A percentile compares a stretch with the other conserved stretches of the same genome.
Evolutionary conservation across 2,329 filamentous ascomycete genomes (phyloP).

Genomic region (Fusarium subglutinans): DNA sequence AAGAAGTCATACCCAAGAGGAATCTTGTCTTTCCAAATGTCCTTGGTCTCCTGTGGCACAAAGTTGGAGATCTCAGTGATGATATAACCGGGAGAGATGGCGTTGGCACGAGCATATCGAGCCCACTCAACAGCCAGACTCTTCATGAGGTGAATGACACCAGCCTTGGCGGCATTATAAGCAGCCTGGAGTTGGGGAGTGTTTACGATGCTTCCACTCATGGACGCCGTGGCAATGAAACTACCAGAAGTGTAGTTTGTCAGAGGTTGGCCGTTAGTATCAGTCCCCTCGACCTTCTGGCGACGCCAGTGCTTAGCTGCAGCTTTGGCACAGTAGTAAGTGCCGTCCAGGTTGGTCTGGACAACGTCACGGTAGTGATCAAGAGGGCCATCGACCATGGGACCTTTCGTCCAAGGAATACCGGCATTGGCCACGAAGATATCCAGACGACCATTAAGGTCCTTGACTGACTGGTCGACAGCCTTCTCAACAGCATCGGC

Average conservation of each 20-base stretch:
- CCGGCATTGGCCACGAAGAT: constrained; percentile 82
- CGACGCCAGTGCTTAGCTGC: constrained; percentile 74
- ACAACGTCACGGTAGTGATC: constrained; percentile 74
- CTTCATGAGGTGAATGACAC: constrained; percentile 64
- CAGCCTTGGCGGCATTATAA: constrained; percentile 67
- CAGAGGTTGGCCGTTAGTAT: constrained; percentile 30
- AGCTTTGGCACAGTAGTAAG: constrained; percentile 76
- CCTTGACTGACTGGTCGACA: constrained; percentile 62
- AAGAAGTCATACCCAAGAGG: constrained; percentile 29
- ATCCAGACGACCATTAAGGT: constrained; percentile 77
- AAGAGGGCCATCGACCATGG: constrained; percentile 71
- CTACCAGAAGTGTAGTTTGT: constrained; percentile 50
- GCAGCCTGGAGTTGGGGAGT: constrained; percentile 63
- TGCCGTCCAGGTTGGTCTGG: constrained; percentile 75
- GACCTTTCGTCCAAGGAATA: constrained; percentile 74
- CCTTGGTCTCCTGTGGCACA: constrained; percentile 40
- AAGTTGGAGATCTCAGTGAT: constrained; percentile 43
- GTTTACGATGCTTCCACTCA: constrained; percentile 61
- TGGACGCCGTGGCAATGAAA: constrained; percentile 62
- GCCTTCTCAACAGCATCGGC: constrained; percentile 59
- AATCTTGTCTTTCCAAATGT: constrained; percentile 42
- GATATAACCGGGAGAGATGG: constrained; percentile 54
- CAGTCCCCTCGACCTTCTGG: constrained; percentile 71
- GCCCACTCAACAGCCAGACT: constrained; percentile 65
- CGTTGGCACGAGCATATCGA: constrained; percentile 66